Evolutionary conservation across 306 rosid genomes (phyloP).

Genomic region (Neltuma alba): DNA sequence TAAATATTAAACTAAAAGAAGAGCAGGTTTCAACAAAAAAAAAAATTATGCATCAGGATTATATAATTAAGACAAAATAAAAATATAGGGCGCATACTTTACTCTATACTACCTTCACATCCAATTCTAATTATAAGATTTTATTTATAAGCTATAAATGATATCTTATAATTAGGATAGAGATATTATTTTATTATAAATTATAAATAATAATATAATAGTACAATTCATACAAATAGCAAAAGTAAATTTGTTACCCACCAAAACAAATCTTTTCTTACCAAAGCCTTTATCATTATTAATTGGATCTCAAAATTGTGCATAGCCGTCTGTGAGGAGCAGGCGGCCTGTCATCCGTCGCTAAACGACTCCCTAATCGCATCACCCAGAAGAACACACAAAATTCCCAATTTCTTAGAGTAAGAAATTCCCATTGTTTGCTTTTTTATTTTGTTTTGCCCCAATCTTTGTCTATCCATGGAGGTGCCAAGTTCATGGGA

Average conservation of each 20-base stretch:
- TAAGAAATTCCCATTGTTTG: not conserved
- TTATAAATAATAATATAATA: not conserved
- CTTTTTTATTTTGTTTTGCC: not conserved
- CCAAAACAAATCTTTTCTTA: not conserved
- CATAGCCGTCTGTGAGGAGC: constrained; percentile 37
- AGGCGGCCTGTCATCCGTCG: constrained; percentile 47
- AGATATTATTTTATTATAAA: too few species aligned
- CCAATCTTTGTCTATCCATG: constrained; percentile 44
- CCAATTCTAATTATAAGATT: too few species aligned
- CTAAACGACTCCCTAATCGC: constrained; percentile 35
- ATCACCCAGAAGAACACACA: not conserved
- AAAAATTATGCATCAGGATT: not conserved
- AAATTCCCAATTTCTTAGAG: not conserved
- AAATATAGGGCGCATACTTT: not conserved
- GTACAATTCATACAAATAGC: not conserved
- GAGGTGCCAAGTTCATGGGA: constrained; percentile 82
- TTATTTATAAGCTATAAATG: too few species aligned
- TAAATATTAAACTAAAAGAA: too few species aligned
- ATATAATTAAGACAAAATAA: too few species aligned
- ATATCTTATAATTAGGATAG: too few species aligned
- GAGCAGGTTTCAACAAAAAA: too few species aligned
- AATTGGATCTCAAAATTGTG: constrained; percentile 12
- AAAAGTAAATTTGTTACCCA: not conserved
- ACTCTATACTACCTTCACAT: too few species aligned
- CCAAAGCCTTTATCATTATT: not conserved